Conservation (phyloP, 2,329 filamentous ascomycete genomes). For the Hawksworthiomyces lignivorus region DNA sequence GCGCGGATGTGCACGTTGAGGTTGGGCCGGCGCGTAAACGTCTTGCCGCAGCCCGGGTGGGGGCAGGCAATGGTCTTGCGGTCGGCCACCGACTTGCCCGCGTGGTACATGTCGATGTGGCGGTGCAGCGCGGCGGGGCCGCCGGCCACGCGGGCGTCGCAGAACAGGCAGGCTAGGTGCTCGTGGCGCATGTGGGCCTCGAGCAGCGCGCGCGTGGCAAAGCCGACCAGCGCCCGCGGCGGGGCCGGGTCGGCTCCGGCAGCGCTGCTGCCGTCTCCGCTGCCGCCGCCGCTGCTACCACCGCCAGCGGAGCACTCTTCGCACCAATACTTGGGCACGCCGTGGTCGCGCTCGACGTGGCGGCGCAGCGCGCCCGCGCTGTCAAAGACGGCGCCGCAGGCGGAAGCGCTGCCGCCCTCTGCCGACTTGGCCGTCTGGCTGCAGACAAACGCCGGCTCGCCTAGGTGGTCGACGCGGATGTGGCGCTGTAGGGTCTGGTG, state of each 20-base stretch:
- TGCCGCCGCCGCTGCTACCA: slow-evolving; percentile 21
- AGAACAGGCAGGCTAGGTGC: slow-evolving; percentile 71
- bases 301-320: slow-evolving; percentile 53
- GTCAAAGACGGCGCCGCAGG: slow-evolving; percentile 65
- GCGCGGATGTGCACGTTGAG: slow-evolving; percentile 70
- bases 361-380: slow-evolving; percentile 61
- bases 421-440: slow-evolving; percentile 30
- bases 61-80: slow-evolving; percentile 61
- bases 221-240: too few species aligned
- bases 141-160: slow-evolving; percentile 59
- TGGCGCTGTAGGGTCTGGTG: slow-evolving; percentile 80
- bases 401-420: background rate
- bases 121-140: slow-evolving; percentile 61
- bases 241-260: too few species aligned
- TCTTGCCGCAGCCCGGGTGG: slow-evolving; percentile 60
- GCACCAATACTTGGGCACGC: slow-evolving; percentile 66
- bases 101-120: slow-evolving; percentile 74
- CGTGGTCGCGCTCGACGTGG: slow-evolving; percentile 65
- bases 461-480: slow-evolving; percentile 66
- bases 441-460: slow-evolving; percentile 65
- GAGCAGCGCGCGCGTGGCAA: slow-evolving; percentile 64
- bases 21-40: slow-evolving; percentile 79
- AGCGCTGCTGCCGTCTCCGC: background rate
- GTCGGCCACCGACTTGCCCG: slow-evolving; percentile 51
- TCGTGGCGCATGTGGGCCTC: slow-evolving; percentile 64